Evolutionary conservation across 495 filamentous ascomycete species (phyloP).

Genomic region (Penicillium soppii): DNA sequence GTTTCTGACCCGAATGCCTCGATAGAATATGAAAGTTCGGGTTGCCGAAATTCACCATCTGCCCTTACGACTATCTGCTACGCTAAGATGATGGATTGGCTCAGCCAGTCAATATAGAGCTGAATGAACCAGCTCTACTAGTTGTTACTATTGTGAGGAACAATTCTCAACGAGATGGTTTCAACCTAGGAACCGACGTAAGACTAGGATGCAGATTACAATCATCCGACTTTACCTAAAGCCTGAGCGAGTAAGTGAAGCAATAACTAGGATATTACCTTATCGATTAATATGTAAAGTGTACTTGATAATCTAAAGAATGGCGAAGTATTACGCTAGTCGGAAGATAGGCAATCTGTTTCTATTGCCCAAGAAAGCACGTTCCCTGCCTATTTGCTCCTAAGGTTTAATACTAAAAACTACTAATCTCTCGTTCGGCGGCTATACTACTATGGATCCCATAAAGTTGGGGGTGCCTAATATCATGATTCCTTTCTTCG

Average conservation of each 20-base stretch:
- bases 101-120: neutral
- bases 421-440: neutral
- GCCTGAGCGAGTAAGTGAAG: neutral
- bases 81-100: neutral
- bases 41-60: neutral
- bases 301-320: neutral
- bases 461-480: too few species aligned
- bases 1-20: neutral
- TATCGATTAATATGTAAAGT: neutral
- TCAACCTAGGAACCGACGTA: neutral
- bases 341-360: neutral
- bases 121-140: neutral
- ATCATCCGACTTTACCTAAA: neutral
- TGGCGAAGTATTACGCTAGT: neutral
- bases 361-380: neutral
- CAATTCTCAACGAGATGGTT: neutral
- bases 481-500: too few species aligned
- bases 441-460: too few species aligned
- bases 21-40: neutral
- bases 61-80: neutral
- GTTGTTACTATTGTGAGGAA: neutral
- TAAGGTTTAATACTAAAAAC: neutral
- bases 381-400: neutral
- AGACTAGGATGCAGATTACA: neutral
- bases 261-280: neutral